Percentiles rank a stretch among this genome's conserved stretches.
Evolutionary conservation across 495 filamentous ascomycete species (phyloP).

Genomic region (Clavariopsis aquatica): DNA sequence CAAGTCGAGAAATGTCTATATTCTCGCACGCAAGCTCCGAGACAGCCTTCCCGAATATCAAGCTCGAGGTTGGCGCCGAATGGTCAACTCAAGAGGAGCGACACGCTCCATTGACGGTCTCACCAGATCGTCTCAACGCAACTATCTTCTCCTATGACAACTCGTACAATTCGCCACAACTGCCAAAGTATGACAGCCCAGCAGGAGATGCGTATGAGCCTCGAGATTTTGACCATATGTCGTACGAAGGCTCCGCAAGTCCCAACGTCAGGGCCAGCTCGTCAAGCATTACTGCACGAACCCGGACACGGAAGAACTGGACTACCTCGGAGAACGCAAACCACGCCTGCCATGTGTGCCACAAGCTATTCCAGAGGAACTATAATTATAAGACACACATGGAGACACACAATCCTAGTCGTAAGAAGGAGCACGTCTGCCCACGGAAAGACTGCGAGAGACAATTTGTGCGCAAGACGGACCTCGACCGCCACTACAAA

Average conservation of each 20-base stretch:
- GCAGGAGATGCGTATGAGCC: conserved; percentile 6
- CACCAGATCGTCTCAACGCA: conserved; percentile 30
- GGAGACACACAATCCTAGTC: conserved; percentile 81
- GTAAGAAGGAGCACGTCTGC: conserved; percentile 71
- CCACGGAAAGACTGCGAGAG: conserved; percentile 63
- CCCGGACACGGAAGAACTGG: conserved; percentile 55
- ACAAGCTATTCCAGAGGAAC: conserved; percentile 76
- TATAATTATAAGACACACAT: conserved; percentile 92
- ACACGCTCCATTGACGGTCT: conserved; percentile 23
- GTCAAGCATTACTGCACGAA: conserved; percentile 3
- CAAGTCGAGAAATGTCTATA: conserved; percentile 29
- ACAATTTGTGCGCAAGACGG: conserved; percentile 80
- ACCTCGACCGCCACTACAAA: conserved; percentile 77
- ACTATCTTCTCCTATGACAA: conserved; percentile 20
- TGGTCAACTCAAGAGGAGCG: conserved; percentile 18
- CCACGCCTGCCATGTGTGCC: conserved; percentile 74
- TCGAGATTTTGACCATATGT: neutral
- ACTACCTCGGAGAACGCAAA: conserved; percentile 76
- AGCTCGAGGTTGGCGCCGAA: conserved; percentile 23
- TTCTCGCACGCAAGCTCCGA: conserved; percentile 29
- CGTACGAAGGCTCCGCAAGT: conserved; percentile 18
- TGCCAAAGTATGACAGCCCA: conserved; percentile 11
- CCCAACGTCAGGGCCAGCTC: conserved; percentile 1
- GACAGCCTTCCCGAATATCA: conserved; percentile 24
- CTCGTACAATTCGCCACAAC: conserved; percentile 17